Evolutionary conservation across 2,329 filamentous ascomycete genomes (phyloP).

Genomic region (Monosporascus sp.): DNA sequence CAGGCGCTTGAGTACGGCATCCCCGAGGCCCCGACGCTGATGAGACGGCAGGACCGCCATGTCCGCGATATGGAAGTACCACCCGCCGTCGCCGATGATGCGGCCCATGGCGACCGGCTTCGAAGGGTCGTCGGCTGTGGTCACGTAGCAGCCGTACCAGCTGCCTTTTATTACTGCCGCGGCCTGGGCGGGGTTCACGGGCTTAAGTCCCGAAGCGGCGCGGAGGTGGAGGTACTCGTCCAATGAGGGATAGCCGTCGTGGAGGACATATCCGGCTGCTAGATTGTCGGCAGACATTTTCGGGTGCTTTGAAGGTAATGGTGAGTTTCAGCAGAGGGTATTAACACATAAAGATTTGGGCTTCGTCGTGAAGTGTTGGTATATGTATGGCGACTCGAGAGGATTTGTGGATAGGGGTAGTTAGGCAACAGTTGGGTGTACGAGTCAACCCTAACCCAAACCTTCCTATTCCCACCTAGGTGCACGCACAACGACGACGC

Average conservation of each 20-base stretch:
- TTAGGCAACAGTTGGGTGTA: background rate
- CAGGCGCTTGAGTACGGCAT: slow-evolving; percentile 37
- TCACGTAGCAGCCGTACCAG: slow-evolving; percentile 39
- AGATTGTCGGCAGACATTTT: slow-evolving; percentile 11
- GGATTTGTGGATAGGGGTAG: background rate
- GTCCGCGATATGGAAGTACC: slow-evolving; percentile 46
- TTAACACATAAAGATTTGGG: background rate
- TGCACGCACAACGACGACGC: background rate
- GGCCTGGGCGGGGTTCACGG: slow-evolving; percentile 32
- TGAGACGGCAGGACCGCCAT: slow-evolving; percentile 45
- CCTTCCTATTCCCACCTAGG: background rate
- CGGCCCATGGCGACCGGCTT: slow-evolving; percentile 43
- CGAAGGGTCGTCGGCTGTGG: slow-evolving; percentile 14
- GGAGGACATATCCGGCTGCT: slow-evolving; percentile 31
- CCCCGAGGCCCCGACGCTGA: slow-evolving; percentile 41
- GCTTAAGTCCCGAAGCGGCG: slow-evolving; percentile 28
- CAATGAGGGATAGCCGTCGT: slow-evolving; percentile 28
- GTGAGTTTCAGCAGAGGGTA: no score
- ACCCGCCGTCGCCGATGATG: slow-evolving; percentile 44
- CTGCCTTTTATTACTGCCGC: slow-evolving; percentile 28
- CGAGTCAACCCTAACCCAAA: background rate
- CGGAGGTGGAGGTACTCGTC: slow-evolving; percentile 34
- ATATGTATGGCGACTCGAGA: background rate
- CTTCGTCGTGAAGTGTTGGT: background rate
- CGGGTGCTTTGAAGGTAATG: background rate